A percentile compares a stretch with the other conserved stretches of the same genome.
Conservation (phyloP, 352 stramenopile species). For the Plasmopara muralis region DNA sequence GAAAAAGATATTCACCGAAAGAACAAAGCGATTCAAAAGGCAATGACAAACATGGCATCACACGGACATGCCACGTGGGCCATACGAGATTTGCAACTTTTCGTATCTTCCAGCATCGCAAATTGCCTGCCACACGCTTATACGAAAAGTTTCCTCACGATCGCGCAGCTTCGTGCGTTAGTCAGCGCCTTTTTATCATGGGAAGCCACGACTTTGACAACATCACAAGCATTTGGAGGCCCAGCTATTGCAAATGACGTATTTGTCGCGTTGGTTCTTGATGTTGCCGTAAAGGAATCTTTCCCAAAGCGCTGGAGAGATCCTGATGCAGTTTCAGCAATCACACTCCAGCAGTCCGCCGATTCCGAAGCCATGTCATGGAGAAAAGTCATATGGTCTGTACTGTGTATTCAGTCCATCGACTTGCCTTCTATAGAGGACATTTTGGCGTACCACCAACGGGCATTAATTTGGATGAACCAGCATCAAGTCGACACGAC, state of each 20-base stretch:
- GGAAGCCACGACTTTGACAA: conserved; percentile 12
- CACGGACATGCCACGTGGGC: conserved; percentile 19
- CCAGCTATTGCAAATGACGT: conserved; percentile 18
- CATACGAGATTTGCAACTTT: conserved; percentile 3
- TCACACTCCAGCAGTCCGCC: conserved; percentile 26
- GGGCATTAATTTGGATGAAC: conserved; percentile 3
- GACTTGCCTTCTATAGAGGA: conserved; percentile 24
- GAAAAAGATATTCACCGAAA: conserved; percentile 29
- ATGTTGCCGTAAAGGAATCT: conserved; percentile 16
- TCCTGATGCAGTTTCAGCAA: conserved; percentile 22
- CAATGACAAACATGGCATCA: conserved; percentile 19
- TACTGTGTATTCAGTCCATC: conserved; percentile 34
- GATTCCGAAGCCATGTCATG: conserved; percentile 19
- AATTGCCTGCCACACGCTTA: conserved; percentile 9
- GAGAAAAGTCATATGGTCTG: conserved; percentile 33
- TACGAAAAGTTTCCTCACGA: conserved; percentile 22
- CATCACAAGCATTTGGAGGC: conserved; percentile 5
- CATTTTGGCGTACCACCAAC: conserved; percentile 18
- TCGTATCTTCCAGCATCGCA: conserved; percentile 3
- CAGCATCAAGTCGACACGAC: neutral
- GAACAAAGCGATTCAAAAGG: conserved; percentile 21
- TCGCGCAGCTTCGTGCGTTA: conserved; percentile 18
- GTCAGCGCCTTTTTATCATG: conserved; percentile 10
- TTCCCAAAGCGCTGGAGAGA: conserved; percentile 36
- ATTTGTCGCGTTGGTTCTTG: conserved; percentile 35